These are phyloP conservation scores for Plicaturopsis crispa DNA, from an alignment of 768 basidiomycete genomes.

Conservation along the genomic window DNA sequence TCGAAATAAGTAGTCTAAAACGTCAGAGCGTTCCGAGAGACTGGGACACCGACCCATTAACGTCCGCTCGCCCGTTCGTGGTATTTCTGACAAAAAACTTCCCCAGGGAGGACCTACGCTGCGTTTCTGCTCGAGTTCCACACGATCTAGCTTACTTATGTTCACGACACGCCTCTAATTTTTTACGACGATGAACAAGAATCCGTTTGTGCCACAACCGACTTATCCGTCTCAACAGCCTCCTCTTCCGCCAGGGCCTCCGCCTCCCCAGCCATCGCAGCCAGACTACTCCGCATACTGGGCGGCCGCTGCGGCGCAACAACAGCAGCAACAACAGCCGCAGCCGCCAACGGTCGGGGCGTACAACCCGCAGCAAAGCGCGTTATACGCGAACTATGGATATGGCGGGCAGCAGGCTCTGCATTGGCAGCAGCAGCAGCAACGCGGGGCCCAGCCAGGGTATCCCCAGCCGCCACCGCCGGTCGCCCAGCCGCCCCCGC, in stretches of 20 bases:
- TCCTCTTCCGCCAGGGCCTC: constrained; percentile 74
- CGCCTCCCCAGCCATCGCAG: constrained; percentile 57
- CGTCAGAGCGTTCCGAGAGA: too few species aligned
- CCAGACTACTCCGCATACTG: constrained; percentile 78
- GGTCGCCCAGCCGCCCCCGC: constrained; percentile 41
- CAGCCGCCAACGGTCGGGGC: constrained; percentile 42
- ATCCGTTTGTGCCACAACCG: constrained; percentile 69
- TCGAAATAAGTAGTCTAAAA: too few species aligned
- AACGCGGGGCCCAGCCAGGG: constrained; percentile 43
- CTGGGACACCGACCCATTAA: too few species aligned
- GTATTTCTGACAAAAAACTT: too few species aligned
- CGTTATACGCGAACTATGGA: constrained; percentile 87
- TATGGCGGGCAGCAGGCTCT: constrained; percentile 63
- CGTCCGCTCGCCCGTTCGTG: too few species aligned
- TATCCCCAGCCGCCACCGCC: constrained; percentile 42
- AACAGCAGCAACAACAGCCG: constrained; percentile 37
- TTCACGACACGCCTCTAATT: too few species aligned
- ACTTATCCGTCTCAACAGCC: constrained; percentile 66
- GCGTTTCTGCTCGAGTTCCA: too few species aligned
- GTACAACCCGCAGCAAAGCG: constrained; percentile 70
- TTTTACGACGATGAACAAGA: constrained; percentile 61
- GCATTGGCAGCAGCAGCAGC: constrained; percentile 61
- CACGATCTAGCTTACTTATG: too few species aligned
- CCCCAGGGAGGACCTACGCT: too few species aligned
- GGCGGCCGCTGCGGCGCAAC: constrained; percentile 48